Conservation (phyloP, 148 eudicot species). For the Cornus florida region DNA sequence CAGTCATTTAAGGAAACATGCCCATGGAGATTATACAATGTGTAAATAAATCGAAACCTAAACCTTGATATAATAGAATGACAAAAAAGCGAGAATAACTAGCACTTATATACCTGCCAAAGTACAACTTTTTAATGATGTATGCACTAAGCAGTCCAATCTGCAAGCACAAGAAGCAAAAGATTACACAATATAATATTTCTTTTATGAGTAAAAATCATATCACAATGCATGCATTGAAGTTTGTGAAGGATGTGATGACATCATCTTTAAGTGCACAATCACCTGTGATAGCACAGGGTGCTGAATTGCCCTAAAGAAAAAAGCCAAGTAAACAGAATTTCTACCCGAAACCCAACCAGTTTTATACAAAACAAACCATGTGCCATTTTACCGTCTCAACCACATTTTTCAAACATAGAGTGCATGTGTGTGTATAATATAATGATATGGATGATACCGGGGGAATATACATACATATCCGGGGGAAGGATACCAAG, state of each 20-base stretch:
- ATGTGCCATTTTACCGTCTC: not conserved
- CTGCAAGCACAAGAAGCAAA: conserved; percentile 29
- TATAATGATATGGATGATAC: not conserved
- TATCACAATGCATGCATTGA: not conserved
- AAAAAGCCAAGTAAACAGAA: not conserved
- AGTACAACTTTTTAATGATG: conserved; percentile 42
- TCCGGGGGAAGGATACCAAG: too few relatives aligned
- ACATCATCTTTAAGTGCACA: not conserved
- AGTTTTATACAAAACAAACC: not conserved
- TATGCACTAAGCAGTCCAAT: conserved; percentile 55
- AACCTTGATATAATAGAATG: not conserved
- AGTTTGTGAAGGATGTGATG: conserved; percentile 1
- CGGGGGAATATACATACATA: not conserved
- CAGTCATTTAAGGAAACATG: too few relatives aligned
- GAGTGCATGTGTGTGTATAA: not conserved
- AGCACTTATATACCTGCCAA: conserved; percentile 40
- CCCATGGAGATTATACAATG: too few relatives aligned
- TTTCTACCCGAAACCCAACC: not conserved
- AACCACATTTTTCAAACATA: not conserved
- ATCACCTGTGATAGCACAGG: not conserved
- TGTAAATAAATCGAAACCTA: too few relatives aligned
- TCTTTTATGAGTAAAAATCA: not conserved
- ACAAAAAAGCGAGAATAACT: not conserved
- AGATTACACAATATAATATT: not conserved
- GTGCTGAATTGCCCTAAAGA: not conserved